Conservation (phyloP, 2,329 filamentous ascomycete genomes). For the Eutypella sp. region DNA sequence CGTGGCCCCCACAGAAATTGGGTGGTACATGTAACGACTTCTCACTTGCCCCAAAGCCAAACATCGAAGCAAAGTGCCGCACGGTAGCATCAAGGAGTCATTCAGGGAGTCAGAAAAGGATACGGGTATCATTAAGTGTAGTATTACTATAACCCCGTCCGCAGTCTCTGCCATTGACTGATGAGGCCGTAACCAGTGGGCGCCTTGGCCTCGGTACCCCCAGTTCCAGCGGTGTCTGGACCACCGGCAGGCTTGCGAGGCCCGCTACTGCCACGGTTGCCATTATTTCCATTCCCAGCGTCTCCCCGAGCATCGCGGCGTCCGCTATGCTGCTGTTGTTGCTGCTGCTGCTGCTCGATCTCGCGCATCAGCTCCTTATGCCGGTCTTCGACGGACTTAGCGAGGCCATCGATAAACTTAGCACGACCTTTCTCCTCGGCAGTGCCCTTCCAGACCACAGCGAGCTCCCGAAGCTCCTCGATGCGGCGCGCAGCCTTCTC, state of each 20-base stretch:
- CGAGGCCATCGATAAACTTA: constrained; percentile 76
- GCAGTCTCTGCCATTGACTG: constrained; percentile 57
- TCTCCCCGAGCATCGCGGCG: constrained; percentile 31
- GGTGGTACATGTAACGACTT: too few species aligned
- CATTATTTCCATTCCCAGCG: constrained; percentile 13
- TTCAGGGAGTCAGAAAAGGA: too few species aligned
- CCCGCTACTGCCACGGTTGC: constrained; percentile 10
- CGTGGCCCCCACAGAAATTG: too few species aligned
- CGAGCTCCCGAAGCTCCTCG: constrained; percentile 70
- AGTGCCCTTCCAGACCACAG: constrained; percentile 89
- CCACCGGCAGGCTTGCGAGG: constrained; percentile 29
- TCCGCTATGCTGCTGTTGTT: too few species aligned
- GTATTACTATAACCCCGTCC: constrained; percentile 41
- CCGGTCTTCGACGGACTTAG: constrained; percentile 76
- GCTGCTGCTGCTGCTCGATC: constrained; percentile 45
- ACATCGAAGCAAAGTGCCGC: too few species aligned
- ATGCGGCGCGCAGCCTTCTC: constrained; percentile 70
- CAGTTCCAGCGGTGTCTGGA: constrained; percentile 22
- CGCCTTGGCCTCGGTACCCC: constrained; percentile 34
- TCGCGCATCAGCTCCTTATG: constrained; percentile 50
- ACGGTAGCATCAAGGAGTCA: too few species aligned
- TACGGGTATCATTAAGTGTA: background rate
- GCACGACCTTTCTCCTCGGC: constrained; percentile 82
- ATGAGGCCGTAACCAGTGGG: constrained; percentile 55
- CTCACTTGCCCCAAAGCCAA: too few species aligned